Evolutionary conservation across 2,329 filamentous ascomycete genomes (phyloP).

Genomic region (Parastagonospora avenae): DNA sequence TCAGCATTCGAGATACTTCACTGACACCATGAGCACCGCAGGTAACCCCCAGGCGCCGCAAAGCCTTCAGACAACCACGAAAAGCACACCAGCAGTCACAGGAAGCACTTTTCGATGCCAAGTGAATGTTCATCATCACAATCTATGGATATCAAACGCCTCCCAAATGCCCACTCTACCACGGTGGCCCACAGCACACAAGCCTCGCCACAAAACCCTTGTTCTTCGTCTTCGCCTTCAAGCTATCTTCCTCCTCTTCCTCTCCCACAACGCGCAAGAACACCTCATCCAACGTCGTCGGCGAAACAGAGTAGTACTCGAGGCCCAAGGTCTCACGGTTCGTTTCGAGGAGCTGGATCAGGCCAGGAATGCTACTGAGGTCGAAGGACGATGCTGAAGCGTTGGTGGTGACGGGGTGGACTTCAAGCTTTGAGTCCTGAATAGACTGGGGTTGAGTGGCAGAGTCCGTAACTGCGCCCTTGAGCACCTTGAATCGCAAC

Average conservation of each 20-base stretch:
- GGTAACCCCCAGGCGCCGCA: too few species aligned
- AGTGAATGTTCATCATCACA: neutral
- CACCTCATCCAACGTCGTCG: conserved; percentile 88
- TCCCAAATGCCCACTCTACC: neutral
- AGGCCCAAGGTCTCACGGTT: conserved; percentile 71
- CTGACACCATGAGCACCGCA: too few species aligned
- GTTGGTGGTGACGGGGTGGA: conserved; percentile 26
- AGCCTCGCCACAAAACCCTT: conserved; percentile 1
- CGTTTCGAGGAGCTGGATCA: conserved; percentile 76
- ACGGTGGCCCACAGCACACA: neutral
- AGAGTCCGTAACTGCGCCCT: conserved; percentile 46
- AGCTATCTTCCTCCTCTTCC: conserved; percentile 61
- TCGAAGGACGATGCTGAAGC: conserved; percentile 12
- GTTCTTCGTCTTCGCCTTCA: conserved; percentile 6
- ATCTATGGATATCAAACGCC: neutral
- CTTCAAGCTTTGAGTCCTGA: conserved; percentile 20
- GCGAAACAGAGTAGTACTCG: conserved; percentile 84
- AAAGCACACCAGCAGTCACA: neutral
- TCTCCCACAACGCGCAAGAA: conserved; percentile 83
- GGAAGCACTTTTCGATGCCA: neutral
- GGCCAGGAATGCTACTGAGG: conserved; percentile 62
- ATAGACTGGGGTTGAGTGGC: neutral
- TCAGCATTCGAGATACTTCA: too few species aligned
- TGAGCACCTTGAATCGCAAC: conserved; percentile 78
- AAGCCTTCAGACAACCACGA: neutral